phyloP scores from a whole-genome alignment of 345 rosid genomes.

The Euphorbia peplus region DNA sequence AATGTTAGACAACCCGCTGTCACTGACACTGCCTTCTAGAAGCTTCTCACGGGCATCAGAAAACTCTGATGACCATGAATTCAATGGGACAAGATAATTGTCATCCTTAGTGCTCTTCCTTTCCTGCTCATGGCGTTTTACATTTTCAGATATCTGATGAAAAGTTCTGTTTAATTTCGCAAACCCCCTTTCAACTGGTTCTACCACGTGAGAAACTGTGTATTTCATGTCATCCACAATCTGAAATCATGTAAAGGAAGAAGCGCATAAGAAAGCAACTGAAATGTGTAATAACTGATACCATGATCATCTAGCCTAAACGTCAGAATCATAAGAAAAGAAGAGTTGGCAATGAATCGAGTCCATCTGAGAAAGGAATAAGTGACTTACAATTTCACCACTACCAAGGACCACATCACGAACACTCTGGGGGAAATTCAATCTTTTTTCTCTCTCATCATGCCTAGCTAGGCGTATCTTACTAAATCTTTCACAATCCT shows the following conservation, averaged over 20 bases:
- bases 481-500: conserved; percentile 74
- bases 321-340: background rate
- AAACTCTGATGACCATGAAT: conserved; percentile 71
- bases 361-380: background rate
- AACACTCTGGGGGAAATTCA: conserved; percentile 93
- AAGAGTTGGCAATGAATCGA: conserved; percentile 6
- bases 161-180: conserved; percentile 82
- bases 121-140: conserved; percentile 68
- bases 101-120: conserved; percentile 78
- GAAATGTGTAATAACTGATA: too few species aligned
- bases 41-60: conserved; percentile 68
- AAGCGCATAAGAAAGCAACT: background rate
- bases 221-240: conserved; percentile 98
- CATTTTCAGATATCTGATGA: conserved; percentile 84
- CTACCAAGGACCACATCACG: conserved; percentile 96
- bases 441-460: conserved; percentile 65
- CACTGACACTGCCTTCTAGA: conserved; percentile 80
- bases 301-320: background rate
- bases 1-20: conserved; percentile 62
- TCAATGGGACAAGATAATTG: conserved; percentile 73
- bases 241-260: conserved; percentile 33
- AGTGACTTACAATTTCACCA: conserved; percentile 78
- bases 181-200: conserved; percentile 95
- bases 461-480: conserved; percentile 53
- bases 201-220: conserved; percentile 94